These are phyloP conservation scores for Podaxis sp. DNA, from an alignment of 768 basidiomycete genomes.

Conservation along the genomic window DNA sequence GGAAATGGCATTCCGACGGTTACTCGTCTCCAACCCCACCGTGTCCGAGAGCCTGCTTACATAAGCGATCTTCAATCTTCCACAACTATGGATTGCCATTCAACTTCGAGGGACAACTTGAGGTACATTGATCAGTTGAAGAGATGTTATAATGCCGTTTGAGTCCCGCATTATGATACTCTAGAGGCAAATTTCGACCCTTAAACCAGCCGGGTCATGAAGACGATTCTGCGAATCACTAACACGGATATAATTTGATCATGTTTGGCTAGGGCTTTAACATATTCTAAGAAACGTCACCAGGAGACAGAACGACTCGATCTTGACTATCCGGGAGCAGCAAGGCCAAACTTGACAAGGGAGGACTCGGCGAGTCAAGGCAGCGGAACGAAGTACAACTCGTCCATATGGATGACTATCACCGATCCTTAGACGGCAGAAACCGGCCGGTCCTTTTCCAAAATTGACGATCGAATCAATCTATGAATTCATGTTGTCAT, in stretches of 20 bases:
- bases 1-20: neutral
- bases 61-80: neutral
- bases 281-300: neutral
- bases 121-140: neutral
- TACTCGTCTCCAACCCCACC: constrained; percentile 8
- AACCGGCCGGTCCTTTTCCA: neutral
- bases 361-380: neutral
- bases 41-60: neutral
- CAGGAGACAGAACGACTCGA: neutral
- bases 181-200: neutral
- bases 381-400: neutral
- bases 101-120: neutral
- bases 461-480: neutral
- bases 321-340: neutral
- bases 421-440: neutral
- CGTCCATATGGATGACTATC: neutral
- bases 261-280: neutral
- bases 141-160: neutral
- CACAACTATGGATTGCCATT: neutral
- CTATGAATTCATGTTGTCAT: neutral
- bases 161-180: neutral
- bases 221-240: neutral
- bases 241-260: neutral
- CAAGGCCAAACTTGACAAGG: neutral
- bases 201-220: neutral